phyloP scores from a whole-genome alignment of 768 basidiomycete genomes.

The Auricularia heimuer region DNA sequence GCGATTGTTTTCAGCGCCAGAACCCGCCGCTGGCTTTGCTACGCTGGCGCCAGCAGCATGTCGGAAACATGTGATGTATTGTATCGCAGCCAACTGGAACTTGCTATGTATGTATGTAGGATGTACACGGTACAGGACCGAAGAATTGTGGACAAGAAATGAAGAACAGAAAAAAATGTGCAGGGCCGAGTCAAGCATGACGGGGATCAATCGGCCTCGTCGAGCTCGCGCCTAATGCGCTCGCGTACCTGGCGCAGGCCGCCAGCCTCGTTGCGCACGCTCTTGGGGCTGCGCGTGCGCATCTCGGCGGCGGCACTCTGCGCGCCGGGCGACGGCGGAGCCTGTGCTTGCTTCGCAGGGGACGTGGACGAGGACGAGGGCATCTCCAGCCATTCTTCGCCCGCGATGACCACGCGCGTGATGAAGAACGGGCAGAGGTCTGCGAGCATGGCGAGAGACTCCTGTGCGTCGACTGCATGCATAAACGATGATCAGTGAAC shows the following conservation, averaged over 20 bases:
- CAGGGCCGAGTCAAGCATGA: background rate
- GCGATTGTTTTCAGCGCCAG: too few relatives aligned
- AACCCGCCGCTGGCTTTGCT: too few relatives aligned
- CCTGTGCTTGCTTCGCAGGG: constrained; percentile 20
- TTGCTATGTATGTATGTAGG: too few relatives aligned
- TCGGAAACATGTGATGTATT: too few relatives aligned
- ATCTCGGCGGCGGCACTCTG: constrained; percentile 53
- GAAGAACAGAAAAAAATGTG: background rate
- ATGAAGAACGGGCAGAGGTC: constrained; percentile 76
- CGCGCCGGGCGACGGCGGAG: constrained; percentile 25
- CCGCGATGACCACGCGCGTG: constrained; percentile 47
- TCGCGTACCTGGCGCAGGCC: constrained; percentile 74
- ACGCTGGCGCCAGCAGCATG: too few relatives aligned
- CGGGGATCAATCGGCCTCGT: constrained; percentile 18
- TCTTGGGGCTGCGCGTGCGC: constrained; percentile 58
- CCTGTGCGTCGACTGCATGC: constrained; percentile 52
- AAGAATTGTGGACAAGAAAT: background rate
- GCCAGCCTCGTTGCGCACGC: constrained; percentile 60
- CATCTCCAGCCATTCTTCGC: constrained; percentile 46
- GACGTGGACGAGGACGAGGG: constrained; percentile 26
- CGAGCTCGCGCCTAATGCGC: constrained; percentile 69
- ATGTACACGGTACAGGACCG: too few relatives aligned
- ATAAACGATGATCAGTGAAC: background rate
- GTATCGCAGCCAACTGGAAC: too few relatives aligned
- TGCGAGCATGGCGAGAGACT: constrained; percentile 57